Conservation (phyloP, 352 stramenopile genomes). For the Phytophthora meadii region DNA sequence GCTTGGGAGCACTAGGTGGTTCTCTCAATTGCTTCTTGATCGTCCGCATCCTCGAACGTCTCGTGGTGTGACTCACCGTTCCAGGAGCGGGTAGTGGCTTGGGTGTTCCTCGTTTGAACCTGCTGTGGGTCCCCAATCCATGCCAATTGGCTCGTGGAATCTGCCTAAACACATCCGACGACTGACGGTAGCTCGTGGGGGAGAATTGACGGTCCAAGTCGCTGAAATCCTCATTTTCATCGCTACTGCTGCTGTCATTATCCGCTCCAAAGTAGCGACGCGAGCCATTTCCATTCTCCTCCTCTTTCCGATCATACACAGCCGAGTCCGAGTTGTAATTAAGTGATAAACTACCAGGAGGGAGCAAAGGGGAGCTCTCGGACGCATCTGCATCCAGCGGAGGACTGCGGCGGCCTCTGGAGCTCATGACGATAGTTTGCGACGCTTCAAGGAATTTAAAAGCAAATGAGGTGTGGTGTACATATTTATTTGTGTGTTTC, state of each 20-base stretch:
- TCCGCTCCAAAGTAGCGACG: constrained; percentile 17
- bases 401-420: constrained; percentile 22
- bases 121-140: constrained; percentile 50
- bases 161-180: constrained; percentile 34
- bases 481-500: background rate
- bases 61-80: constrained; percentile 74
- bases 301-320: constrained; percentile 66
- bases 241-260: constrained; percentile 44
- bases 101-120: constrained; percentile 54
- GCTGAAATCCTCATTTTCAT: constrained; percentile 41
- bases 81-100: constrained; percentile 44
- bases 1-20: constrained; percentile 73
- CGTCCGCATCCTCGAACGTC: constrained; percentile 81
- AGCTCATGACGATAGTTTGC: constrained; percentile 25
- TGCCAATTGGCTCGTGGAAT: constrained; percentile 72
- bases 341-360: constrained; percentile 50
- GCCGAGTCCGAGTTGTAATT: constrained; percentile 91
- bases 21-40: constrained; percentile 86
- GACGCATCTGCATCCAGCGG: constrained; percentile 30
- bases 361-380: constrained; percentile 64
- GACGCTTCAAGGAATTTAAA: background rate
- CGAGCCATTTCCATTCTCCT: constrained; percentile 24
- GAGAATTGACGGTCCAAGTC: constrained; percentile 55
- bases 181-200: constrained; percentile 44
- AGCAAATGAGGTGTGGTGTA: too few species aligned